phyloP scores from a whole-genome alignment of 768 basidiomycete species.

The Rhodosporidiobolus odoratus region DNA sequence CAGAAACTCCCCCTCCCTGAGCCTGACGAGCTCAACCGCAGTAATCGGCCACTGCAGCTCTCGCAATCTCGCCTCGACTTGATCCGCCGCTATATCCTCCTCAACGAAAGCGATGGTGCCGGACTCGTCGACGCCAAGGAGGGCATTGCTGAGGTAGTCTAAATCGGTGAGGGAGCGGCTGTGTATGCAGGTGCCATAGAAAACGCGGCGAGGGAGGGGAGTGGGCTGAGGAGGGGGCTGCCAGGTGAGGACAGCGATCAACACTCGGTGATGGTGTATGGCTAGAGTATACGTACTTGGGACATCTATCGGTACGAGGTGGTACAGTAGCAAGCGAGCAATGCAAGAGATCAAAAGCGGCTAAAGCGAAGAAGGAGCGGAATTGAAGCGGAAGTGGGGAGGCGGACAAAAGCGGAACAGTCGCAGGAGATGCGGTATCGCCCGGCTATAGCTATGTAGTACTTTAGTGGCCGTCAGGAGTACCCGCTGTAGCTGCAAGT shows the following conservation, averaged over 20 bases:
- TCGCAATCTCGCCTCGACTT: conserved; percentile 9
- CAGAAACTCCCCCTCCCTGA: conserved; percentile 36
- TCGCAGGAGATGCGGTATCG: no score
- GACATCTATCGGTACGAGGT: neutral
- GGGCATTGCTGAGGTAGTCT: conserved; percentile 32
- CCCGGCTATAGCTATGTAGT: no score
- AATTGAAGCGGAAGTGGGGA: no score
- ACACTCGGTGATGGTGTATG: no score
- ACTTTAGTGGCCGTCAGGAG: no score
- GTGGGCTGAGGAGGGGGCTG: neutral
- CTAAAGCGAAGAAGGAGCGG: no score
- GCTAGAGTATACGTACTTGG: neutral
- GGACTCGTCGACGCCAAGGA: conserved; percentile 39
- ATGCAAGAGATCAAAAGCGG: no score
- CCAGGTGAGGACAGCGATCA: neutral
- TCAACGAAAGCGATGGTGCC: conserved; percentile 42
- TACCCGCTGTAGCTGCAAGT: no score
- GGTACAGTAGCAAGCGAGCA: no score
- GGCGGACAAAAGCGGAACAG: no score
- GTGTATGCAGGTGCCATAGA: conserved; percentile 39
- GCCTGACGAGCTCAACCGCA: neutral
- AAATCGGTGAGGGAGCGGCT: conserved; percentile 30
- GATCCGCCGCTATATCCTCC: neutral
- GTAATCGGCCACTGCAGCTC: conserved; percentile 6
- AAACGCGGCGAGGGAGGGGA: conserved; percentile 16